Conservation (phyloP, 345 rosid genomes). For the Dipteronia sinensis region DNA sequence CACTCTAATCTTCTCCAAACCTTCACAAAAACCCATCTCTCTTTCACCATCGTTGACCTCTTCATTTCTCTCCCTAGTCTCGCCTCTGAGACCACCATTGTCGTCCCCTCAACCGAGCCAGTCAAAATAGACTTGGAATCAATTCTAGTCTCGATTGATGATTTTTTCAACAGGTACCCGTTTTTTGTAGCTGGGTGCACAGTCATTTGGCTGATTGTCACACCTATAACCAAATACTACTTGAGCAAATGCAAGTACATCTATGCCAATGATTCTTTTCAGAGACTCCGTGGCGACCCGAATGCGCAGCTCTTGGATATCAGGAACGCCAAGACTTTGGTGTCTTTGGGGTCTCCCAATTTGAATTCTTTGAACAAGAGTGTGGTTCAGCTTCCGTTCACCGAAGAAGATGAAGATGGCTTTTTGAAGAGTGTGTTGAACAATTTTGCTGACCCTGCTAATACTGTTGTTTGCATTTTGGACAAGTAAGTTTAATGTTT, state of each 20-base stretch:
- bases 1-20: conserved; percentile 17
- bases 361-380: conserved; percentile 56
- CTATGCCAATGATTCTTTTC: conserved; percentile 63
- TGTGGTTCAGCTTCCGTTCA: conserved; percentile 55
- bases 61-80: conserved; percentile 48
- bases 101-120: conserved; percentile 33
- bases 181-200: conserved; percentile 88
- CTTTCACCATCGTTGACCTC: conserved; percentile 39
- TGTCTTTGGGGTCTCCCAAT: conserved; percentile 63
- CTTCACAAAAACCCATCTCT: conserved; percentile 39
- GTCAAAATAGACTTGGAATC: conserved; percentile 74
- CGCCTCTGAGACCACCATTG: conserved; percentile 48
- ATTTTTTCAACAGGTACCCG: conserved; percentile 73
- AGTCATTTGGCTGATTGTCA: conserved; percentile 74
- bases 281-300: conserved; percentile 61
- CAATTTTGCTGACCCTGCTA: conserved; percentile 54
- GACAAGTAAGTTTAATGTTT: conserved; percentile 57
- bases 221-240: conserved; percentile 56
- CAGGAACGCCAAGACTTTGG: conserved; percentile 59
- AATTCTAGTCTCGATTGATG: conserved; percentile 61
- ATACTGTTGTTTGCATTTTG: conserved; percentile 64
- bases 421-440: conserved; percentile 62
- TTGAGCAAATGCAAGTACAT: conserved; percentile 71
- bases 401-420: conserved; percentile 47
- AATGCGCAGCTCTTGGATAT: conserved; percentile 83